These are phyloP conservation scores for Linum lewisii DNA, from an alignment of 345 rosid genomes.

Conservation along the genomic window DNA sequence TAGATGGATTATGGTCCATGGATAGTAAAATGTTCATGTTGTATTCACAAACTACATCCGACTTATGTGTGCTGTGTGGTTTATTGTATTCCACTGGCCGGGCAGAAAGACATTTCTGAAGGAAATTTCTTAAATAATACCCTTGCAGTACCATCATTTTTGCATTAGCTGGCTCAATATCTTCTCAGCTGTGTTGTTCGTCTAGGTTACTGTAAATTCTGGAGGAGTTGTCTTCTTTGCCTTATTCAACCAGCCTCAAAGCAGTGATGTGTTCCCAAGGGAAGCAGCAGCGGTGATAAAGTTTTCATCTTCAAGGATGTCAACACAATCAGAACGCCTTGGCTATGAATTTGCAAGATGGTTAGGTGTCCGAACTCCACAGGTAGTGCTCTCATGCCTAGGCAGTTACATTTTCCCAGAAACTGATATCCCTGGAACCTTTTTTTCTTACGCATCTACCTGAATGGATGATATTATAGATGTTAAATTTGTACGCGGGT, in stretches of 20 bases:
- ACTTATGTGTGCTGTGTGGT: too few relatives aligned
- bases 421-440: not conserved
- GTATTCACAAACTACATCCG: too few relatives aligned
- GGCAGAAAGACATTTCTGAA: not conserved
- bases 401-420: not conserved
- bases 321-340: slow-evolving; percentile 96
- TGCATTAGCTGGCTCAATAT: slow-evolving; percentile 16
- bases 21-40: too few relatives aligned
- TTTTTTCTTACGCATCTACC: not conserved
- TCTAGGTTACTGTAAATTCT: slow-evolving; percentile 89
- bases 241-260: slow-evolving; percentile 47
- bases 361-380: slow-evolving; percentile 88
- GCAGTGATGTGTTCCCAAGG: slow-evolving; percentile 35
- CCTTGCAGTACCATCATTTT: not conserved
- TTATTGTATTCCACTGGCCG: too few relatives aligned
- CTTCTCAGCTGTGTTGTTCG: slow-evolving; percentile 21
- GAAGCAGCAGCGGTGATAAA: slow-evolving; percentile 98
- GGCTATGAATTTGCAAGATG: slow-evolving; percentile 97
- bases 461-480: slow-evolving; percentile 6
- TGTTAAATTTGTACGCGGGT: slow-evolving; percentile 11
- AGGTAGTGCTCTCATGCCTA: slow-evolving; percentile 19
- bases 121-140: not conserved
- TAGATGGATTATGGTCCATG: too few relatives aligned
- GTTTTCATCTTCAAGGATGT: slow-evolving; percentile 98
- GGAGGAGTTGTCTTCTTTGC: slow-evolving; percentile 99